Percentiles rank a stretch among this genome's conserved stretches.
Evolutionary conservation across 1,284 basidiomycete species (phyloP).

Genomic region (Cutaneotrichosporon cutaneum): DNA sequence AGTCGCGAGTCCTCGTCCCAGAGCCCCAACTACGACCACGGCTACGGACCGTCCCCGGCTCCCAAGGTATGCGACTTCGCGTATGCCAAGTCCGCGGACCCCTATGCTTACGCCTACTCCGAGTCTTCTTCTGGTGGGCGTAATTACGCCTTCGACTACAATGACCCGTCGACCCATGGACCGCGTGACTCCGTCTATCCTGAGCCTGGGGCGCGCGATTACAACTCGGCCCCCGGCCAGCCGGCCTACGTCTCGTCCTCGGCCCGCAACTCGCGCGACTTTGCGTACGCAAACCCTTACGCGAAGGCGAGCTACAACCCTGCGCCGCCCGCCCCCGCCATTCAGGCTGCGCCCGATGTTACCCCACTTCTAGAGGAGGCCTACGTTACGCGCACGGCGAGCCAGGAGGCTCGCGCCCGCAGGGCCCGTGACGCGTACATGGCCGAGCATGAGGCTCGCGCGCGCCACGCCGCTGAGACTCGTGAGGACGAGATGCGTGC

Average conservation of each 20-base stretch:
- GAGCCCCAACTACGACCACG: background rate
- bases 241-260: background rate
- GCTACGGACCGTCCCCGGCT: background rate
- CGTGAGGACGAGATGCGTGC: background rate
- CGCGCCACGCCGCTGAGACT: background rate
- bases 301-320: background rate
- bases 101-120: background rate
- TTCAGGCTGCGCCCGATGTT: background rate
- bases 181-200: background rate
- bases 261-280: background rate
- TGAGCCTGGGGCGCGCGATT: background rate
- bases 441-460: background rate
- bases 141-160: background rate
- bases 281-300: background rate
- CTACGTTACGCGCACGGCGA: background rate
- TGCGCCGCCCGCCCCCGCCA: background rate
- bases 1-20: background rate
- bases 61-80: background rate
- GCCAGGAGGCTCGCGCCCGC: background rate
- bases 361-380: background rate
- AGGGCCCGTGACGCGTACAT: slow-evolving; percentile 4
- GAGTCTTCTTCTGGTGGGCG: background rate
- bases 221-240: background rate
- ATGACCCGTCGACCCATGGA: background rate
- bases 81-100: background rate